Percentiles rank a stretch among this genome's conserved stretches.
phyloP scores from a whole-genome alignment of 768 basidiomycete species.

The Lentinula detonsa region DNA sequence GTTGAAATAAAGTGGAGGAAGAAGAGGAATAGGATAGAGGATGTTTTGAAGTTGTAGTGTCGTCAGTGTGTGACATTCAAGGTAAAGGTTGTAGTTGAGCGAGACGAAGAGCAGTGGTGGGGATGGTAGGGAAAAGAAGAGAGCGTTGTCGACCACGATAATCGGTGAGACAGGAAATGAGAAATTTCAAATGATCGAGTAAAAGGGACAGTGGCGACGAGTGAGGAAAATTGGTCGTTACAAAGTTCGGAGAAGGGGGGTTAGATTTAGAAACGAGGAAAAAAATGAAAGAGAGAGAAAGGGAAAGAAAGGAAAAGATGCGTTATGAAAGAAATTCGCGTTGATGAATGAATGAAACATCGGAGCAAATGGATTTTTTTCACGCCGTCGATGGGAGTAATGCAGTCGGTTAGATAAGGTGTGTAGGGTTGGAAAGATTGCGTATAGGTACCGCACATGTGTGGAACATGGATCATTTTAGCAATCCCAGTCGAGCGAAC shows the following conservation, averaged over 20 bases:
- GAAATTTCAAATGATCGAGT: background rate
- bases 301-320: background rate
- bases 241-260: background rate
- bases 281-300: background rate
- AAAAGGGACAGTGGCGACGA: background rate
- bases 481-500: background rate
- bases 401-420: background rate
- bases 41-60: background rate
- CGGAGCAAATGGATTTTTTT: background rate
- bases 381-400: background rate
- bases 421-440: background rate
- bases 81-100: background rate
- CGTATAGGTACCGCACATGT: background rate
- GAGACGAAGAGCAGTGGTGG: background rate
- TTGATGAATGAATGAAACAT: background rate
- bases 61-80: background rate
- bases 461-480: background rate
- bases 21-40: background rate
- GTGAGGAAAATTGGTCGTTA: background rate
- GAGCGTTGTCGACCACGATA: background rate
- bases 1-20: background rate
- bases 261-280: background rate
- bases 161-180: background rate
- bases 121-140: background rate
- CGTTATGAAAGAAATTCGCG: conserved; percentile 1